Conservation (phyloP, 306 rosid genomes). For the Sophora flavescens region DNA sequence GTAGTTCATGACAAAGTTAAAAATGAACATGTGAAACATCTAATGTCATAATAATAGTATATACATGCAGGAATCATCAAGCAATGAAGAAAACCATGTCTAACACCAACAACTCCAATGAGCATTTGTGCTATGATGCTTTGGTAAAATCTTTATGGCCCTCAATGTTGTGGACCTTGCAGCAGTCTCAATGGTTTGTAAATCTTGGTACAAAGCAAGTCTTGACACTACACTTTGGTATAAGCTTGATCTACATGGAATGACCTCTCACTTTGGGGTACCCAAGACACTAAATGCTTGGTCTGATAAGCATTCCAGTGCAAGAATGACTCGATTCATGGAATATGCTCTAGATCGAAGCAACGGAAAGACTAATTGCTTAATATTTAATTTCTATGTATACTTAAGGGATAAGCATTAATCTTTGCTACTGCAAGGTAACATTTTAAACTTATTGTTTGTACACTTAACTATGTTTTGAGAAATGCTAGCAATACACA, state of each 20-base stretch:
- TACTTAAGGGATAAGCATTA: not conserved
- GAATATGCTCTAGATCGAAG: conserved; percentile 32
- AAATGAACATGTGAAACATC: not conserved
- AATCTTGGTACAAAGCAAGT: not conserved
- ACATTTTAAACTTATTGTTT: not conserved
- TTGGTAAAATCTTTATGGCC: conserved; percentile 37
- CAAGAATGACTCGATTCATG: conserved; percentile 2
- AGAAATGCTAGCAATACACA: too few relatives aligned
- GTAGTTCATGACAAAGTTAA: not conserved
- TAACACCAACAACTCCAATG: not conserved
- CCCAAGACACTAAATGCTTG: not conserved
- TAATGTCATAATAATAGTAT: not conserved
- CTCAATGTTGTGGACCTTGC: conserved; percentile 44
- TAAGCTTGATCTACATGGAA: conserved; percentile 12
- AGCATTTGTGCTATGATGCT: not conserved
- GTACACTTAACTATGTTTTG: not conserved
- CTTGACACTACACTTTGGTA: conserved; percentile 40
- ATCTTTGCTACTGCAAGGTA: conserved; percentile 41
- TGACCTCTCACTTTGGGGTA: not conserved
- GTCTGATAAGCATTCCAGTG: not conserved
- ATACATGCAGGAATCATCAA: conserved; percentile 8
- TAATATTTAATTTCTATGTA: conserved; percentile 32
- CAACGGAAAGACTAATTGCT: conserved; percentile 25
- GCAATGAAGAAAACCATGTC: not conserved
- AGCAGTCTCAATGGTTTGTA: conserved; percentile 33